Percentiles rank a stretch among this genome's conserved stretches.
Conservation (phyloP, 2,329 filamentous ascomycete species). For the Dothiorella sarmentorum region DNA sequence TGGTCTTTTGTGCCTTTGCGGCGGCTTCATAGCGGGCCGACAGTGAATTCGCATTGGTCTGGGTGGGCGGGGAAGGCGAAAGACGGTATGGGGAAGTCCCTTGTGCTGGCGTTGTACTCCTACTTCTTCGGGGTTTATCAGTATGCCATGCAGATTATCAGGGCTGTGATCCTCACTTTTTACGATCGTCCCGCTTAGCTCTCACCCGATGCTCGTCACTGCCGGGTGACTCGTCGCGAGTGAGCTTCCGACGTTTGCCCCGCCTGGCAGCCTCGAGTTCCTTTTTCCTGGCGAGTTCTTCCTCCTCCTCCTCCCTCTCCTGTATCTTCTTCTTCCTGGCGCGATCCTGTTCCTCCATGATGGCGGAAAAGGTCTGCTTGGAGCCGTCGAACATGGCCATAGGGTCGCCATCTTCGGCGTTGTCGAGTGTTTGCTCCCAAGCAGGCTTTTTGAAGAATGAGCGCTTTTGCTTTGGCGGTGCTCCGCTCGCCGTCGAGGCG, state of each 20-base stretch:
- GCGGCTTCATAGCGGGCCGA: conserved; percentile 29
- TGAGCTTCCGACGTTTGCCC: conserved; percentile 31
- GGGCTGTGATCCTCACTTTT: not conserved
- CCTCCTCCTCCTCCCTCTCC: conserved; percentile 25
- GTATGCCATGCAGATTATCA: not conserved
- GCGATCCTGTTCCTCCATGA: conserved; percentile 38
- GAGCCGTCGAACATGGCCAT: conserved; percentile 45
- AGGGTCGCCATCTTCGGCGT: conserved; percentile 19
- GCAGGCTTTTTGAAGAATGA: conserved; percentile 56
- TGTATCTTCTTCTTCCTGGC: conserved; percentile 27
- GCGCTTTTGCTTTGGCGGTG: conserved; percentile 39
- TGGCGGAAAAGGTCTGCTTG: conserved; percentile 34
- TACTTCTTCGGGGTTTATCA: not conserved
- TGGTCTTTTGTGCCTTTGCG: not conserved
- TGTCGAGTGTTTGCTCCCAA: conserved; percentile 40
- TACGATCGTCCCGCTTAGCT: not conserved
- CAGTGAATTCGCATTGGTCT: conserved; percentile 24
- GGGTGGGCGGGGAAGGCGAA: conserved; percentile 21
- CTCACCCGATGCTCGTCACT: not conserved
- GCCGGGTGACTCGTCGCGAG: conserved; percentile 23
- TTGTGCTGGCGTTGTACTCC: conserved; percentile 26
- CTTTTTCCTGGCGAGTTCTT: conserved; percentile 23
- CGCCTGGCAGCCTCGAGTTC: conserved; percentile 26
- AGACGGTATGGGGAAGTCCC: not conserved
- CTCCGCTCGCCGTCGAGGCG: not conserved